A percentile compares a stretch with the other conserved stretches of the same genome.
Evolutionary conservation across 371 early-diverging fungal genomes (phyloP).

Genomic region (Mortierella sp.): DNA sequence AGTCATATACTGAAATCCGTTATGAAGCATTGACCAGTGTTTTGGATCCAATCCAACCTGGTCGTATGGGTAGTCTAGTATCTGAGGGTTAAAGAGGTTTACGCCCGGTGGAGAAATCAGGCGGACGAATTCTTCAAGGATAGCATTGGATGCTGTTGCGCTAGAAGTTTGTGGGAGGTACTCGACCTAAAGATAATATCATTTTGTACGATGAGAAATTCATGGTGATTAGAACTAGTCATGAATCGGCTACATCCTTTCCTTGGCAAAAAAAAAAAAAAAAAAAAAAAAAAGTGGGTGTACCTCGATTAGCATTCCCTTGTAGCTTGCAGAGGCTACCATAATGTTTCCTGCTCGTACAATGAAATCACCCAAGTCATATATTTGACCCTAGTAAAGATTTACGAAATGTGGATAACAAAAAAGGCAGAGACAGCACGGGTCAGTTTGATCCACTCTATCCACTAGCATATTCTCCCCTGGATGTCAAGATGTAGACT

Average conservation of each 20-base stretch:
- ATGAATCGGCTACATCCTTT: neutral
- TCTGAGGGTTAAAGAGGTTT: conserved; percentile 41
- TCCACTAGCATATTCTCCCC: too few species aligned
- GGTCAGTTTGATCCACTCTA: neutral
- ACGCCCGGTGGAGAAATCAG: conserved; percentile 45
- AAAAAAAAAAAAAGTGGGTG: neutral
- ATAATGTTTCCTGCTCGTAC: conserved; percentile 50
- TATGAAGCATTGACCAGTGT: conserved; percentile 49
- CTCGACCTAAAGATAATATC: conserved; percentile 27
- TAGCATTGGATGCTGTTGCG: conserved; percentile 45
- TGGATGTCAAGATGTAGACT: too few species aligned
- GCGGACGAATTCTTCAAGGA: conserved; percentile 50
- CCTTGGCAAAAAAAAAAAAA: neutral
- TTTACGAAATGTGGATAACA: neutral
- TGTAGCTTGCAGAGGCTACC: conserved; percentile 51
- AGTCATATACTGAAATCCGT: conserved; percentile 44
- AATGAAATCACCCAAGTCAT: conserved; percentile 48
- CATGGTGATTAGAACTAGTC: neutral
- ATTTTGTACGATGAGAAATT: neutral
- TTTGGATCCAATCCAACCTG: conserved; percentile 53
- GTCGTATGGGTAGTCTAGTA: conserved; percentile 51
- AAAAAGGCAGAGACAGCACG: too few species aligned
- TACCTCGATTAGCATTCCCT: conserved; percentile 51
- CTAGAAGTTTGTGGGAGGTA: conserved; percentile 50
- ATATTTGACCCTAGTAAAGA: conserved; percentile 33